Percentiles rank a stretch among this genome's conserved stretches.
phyloP scores from a whole-genome alignment of 116 monocot genomes.

The Posidonia oceanica region DNA sequence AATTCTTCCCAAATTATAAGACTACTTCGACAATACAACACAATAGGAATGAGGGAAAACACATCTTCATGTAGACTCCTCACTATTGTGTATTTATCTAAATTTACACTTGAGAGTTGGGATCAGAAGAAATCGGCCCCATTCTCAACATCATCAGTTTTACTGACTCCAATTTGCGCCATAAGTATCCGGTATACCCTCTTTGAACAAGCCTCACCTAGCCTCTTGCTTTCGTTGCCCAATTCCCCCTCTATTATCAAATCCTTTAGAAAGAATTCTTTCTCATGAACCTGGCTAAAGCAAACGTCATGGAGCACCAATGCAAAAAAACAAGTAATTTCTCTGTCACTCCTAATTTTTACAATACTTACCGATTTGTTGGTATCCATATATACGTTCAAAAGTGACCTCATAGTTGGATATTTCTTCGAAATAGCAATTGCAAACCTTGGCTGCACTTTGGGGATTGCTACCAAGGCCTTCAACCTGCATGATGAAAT shows the following conservation, averaged over 20 bases:
- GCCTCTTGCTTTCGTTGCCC: conserved; percentile 55
- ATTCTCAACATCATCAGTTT: conserved; percentile 63
- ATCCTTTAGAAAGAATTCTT: conserved; percentile 79
- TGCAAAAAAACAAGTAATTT: background rate
- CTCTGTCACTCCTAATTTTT: background rate
- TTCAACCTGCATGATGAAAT: conserved; percentile 46
- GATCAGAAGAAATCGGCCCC: conserved; percentile 59
- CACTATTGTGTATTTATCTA: too few relatives aligned
- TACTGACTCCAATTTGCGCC: conserved; percentile 57
- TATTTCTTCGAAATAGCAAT: conserved; percentile 83
- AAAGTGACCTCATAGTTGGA: conserved; percentile 83
- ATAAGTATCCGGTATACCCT: conserved; percentile 70
- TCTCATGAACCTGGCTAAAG: conserved; percentile 74
- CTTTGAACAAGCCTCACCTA: conserved; percentile 74
- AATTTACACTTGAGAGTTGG: too few relatives aligned
- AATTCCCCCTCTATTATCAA: conserved; percentile 43
- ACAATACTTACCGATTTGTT: conserved; percentile 45
- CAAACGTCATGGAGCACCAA: background rate
- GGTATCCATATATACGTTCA: conserved; percentile 68
- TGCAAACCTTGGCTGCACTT: conserved; percentile 66
- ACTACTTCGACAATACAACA: too few relatives aligned
- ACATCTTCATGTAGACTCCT: too few relatives aligned
- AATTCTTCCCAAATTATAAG: too few relatives aligned
- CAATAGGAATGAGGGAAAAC: too few relatives aligned
- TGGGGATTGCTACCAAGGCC: conserved; percentile 69